These are phyloP conservation scores for Syzygium aromaticum DNA, from an alignment of 345 rosid species.

Conservation along the genomic window DNA sequence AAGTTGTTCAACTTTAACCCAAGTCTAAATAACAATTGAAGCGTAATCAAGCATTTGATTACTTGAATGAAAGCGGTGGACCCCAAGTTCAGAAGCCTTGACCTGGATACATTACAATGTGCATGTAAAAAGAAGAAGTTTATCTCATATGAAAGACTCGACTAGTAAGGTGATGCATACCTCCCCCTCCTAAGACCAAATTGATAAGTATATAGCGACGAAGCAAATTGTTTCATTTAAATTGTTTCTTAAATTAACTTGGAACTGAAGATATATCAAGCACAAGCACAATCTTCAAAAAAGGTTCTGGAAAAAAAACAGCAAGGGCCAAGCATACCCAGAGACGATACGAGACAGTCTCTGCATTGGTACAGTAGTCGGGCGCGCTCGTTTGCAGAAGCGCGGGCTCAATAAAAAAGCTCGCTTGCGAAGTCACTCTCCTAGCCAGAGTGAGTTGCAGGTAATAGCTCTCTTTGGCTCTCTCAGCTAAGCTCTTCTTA, in stretches of 20 bases:
- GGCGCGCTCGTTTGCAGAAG: constrained; percentile 19
- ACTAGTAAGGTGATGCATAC: not conserved
- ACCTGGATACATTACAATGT: not conserved
- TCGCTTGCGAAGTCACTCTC: constrained; percentile 61
- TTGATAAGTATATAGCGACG: not conserved
- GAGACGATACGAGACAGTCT: constrained; percentile 71
- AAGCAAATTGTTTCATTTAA: not conserved
- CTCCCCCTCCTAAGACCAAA: not conserved
- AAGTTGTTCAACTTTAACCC: not conserved
- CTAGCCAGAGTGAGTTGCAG: constrained; percentile 74
- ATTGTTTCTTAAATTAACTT: not conserved
- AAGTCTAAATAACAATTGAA: not conserved
- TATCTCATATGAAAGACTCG: not conserved
- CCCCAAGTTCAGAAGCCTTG: not conserved
- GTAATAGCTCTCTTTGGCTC: constrained; percentile 46
- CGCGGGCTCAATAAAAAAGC: constrained; percentile 34
- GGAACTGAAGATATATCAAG: not conserved
- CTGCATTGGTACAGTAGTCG: constrained; percentile 24
- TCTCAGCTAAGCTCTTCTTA: constrained; percentile 29
- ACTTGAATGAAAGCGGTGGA: not conserved
- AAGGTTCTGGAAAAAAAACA: not conserved
- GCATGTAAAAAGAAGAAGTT: not conserved
- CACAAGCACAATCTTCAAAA: not conserved
- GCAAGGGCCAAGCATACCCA: constrained; percentile 41
- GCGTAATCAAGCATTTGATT: not conserved